Conservation (phyloP, 345 rosid species). For the Conringia planisiliqua region DNA sequence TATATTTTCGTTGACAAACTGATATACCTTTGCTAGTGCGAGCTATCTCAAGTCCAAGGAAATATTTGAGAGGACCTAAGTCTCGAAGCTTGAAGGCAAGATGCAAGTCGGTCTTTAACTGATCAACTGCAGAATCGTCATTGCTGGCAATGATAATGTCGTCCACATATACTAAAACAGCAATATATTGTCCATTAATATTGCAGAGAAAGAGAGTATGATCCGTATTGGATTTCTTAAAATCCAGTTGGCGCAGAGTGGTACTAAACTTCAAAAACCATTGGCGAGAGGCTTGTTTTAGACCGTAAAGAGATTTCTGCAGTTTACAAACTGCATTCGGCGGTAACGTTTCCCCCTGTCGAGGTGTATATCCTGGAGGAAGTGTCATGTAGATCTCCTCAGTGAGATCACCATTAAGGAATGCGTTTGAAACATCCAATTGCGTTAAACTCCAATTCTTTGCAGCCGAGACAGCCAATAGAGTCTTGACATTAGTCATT, state of each 20-base stretch:
- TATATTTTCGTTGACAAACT: neutral
- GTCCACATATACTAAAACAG: neutral
- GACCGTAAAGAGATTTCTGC: neutral
- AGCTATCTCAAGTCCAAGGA: neutral
- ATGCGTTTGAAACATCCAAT: neutral
- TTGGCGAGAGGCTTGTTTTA: neutral
- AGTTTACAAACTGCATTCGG: neutral
- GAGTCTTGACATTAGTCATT: neutral
- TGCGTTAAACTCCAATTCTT: neutral
- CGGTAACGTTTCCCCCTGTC: neutral
- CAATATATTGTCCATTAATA: neutral
- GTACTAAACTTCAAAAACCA: neutral
- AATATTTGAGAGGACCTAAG: neutral
- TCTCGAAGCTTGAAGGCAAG: fast-evolving
- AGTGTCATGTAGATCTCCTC: neutral
- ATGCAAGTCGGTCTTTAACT: neutral
- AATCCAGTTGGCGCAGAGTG: neutral
- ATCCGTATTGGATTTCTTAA: neutral
- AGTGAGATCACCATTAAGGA: neutral
- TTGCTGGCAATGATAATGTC: neutral
- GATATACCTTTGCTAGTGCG: neutral
- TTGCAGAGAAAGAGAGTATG: neutral
- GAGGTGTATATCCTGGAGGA: neutral
- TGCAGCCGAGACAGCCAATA: neutral
- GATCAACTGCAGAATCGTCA: neutral